Conservation (phyloP, 139 green algal genomes). For the Nannochloris sp. region DNA sequence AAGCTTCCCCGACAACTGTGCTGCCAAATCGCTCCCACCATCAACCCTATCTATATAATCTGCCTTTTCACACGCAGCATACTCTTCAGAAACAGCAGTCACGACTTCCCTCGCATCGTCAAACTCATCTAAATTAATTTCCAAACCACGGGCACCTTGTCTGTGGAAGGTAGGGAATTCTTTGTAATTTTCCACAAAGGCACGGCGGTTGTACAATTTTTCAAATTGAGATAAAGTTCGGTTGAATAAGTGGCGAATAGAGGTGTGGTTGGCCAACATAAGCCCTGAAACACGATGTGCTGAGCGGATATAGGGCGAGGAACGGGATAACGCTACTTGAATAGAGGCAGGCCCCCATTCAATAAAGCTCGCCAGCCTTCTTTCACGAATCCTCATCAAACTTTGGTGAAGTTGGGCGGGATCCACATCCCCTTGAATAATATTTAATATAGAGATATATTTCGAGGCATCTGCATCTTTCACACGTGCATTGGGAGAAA, state of each 20-base stretch:
- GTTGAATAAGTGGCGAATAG: slow-evolving; percentile 91
- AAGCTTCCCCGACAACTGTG: slow-evolving; percentile 7
- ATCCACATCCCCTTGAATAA: slow-evolving; percentile 94
- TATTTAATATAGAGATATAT: slow-evolving; percentile 99
- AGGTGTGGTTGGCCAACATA: slow-evolving; percentile 98
- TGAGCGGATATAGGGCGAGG: slow-evolving; percentile 85
- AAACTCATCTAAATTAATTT: slow-evolving; percentile 76
- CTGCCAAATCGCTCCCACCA: slow-evolving; percentile 6
- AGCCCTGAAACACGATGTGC: slow-evolving; percentile 86
- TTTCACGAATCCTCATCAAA: slow-evolving; percentile 92
- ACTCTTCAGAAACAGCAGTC: slow-evolving; percentile 65
- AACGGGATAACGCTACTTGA: slow-evolving; percentile 92
- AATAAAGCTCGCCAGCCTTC: slow-evolving; percentile 93
- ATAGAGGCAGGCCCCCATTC: slow-evolving; percentile 95
- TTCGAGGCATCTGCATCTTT: slow-evolving; percentile 71
- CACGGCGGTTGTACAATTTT: slow-evolving; percentile 81
- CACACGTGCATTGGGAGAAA: slow-evolving; percentile 56
- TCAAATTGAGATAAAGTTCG: slow-evolving; percentile 84
- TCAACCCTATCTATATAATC: slow-evolving; percentile 60
- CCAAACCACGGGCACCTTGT: neutral
- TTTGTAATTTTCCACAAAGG: slow-evolving; percentile 82
- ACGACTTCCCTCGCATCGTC: slow-evolving; percentile 85
- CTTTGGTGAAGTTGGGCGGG: slow-evolving; percentile 94
- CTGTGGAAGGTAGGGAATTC: slow-evolving; percentile 42
- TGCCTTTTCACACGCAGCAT: slow-evolving; percentile 74